These are phyloP conservation scores for Apiotrichum montevideense DNA, from an alignment of 1,284 basidiomycete genomes.

Conservation along the genomic window DNA sequence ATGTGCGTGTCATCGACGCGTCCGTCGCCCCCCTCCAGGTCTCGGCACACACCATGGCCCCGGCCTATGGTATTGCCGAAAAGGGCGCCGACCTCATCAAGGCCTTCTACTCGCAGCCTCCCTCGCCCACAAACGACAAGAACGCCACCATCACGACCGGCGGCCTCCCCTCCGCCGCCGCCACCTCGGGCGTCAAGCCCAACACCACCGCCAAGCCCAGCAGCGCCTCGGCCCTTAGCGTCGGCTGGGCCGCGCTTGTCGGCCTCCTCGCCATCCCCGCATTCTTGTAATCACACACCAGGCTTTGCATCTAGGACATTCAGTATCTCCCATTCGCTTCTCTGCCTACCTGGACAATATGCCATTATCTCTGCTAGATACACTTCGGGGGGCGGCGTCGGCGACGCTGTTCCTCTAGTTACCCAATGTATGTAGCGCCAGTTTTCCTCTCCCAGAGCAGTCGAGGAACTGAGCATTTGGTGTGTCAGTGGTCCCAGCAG, in stretches of 20 bases:
- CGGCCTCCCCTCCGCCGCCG: neutral
- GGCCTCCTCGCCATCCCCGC: neutral
- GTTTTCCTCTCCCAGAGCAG: no score
- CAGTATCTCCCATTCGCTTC: no score
- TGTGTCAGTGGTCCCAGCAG: no score
- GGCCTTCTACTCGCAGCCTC: conserved; percentile 23
- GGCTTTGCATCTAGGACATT: neutral
- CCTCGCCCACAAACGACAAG: neutral
- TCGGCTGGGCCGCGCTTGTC: neutral
- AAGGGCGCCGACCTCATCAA: conserved; percentile 60
- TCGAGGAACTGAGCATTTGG: no score
- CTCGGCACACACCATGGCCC: conserved; percentile 44
- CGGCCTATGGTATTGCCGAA: conserved; percentile 64
- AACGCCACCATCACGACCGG: neutral
- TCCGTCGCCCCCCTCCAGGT: conserved; percentile 48
- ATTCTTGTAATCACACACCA: neutral
- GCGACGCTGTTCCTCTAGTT: no score
- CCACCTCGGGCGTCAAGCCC: neutral
- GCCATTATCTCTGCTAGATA: no score
- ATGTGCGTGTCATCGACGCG: conserved; percentile 49
- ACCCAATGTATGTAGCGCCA: no score
- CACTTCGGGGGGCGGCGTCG: no score
- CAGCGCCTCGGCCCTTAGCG: neutral
- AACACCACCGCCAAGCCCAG: neutral
- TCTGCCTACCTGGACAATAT: no score